A percentile compares a stretch with the other conserved stretches of the same genome.
phyloP scores from a whole-genome alignment of 2,329 filamentous ascomycete genomes.

The Coniochaeta sp. region DNA sequence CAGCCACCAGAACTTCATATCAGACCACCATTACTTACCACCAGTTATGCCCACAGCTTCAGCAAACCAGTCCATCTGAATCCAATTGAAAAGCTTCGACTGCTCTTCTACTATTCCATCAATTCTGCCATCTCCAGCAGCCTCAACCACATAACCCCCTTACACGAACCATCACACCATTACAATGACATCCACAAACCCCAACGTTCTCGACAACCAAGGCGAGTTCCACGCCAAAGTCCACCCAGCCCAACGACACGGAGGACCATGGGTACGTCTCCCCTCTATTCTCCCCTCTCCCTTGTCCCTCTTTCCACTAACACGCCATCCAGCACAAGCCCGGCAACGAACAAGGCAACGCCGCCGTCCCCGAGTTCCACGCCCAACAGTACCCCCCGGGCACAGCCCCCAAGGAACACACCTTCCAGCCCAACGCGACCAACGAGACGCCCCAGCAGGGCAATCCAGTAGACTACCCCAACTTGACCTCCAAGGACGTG shows the following conservation, averaged over 20 bases:
- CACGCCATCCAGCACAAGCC: constrained; percentile 48
- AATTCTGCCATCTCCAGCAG: no score
- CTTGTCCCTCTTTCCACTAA: background rate
- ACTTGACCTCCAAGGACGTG: constrained; percentile 37
- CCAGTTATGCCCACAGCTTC: no score
- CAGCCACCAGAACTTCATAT: constrained; percentile 2
- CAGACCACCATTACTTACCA: background rate
- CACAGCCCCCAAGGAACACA: constrained; percentile 46
- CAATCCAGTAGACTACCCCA: constrained; percentile 29
- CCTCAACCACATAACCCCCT: background rate
- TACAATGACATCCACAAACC: constrained; percentile 26
- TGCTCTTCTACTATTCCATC: no score
- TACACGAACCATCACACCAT: background rate
- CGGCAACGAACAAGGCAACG: constrained; percentile 53
- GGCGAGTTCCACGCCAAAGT: constrained; percentile 49
- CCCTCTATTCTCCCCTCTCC: background rate
- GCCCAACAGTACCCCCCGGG: constrained; percentile 55
- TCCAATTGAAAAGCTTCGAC: no score
- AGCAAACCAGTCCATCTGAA: no score
- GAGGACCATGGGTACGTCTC: constrained; percentile 44
- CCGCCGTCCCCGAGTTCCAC: constrained; percentile 55
- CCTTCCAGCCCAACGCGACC: constrained; percentile 30
- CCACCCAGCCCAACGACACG: constrained; percentile 43
- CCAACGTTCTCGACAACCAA: constrained; percentile 44
- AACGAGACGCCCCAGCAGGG: constrained; percentile 18